Conservation (phyloP, 2,329 filamentous ascomycete genomes). For the Aspergillus sp. region DNA sequence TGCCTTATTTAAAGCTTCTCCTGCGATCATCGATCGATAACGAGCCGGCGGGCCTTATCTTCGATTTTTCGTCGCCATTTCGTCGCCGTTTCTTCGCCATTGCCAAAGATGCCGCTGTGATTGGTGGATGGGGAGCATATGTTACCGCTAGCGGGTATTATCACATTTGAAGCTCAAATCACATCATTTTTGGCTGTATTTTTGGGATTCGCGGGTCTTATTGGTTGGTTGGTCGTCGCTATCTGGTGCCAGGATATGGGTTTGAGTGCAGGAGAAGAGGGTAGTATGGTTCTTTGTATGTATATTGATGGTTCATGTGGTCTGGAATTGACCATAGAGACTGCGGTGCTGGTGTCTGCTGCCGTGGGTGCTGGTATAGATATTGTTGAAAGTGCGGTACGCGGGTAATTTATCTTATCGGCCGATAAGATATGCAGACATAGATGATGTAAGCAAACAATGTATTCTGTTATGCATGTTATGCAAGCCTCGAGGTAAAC, state of each 20-base stretch:
- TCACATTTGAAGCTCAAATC: conserved; percentile 2
- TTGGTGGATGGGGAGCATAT: not conserved
- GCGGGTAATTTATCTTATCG: not conserved
- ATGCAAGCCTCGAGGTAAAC: not conserved
- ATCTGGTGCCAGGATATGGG: not conserved
- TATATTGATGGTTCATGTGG: too few species aligned
- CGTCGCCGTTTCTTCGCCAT: not conserved
- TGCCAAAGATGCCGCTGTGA: not conserved
- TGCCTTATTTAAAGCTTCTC: not conserved
- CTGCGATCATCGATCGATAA: not conserved
- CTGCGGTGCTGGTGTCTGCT: not conserved
- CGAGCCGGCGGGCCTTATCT: not conserved
- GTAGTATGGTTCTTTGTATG: too few species aligned
- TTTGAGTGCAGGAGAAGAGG: not conserved
- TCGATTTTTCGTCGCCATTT: too few species aligned
- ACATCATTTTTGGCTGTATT: conserved; percentile 3
- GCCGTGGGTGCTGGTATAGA: not conserved
- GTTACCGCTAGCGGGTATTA: conserved; percentile 2
- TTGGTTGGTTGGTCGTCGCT: not conserved
- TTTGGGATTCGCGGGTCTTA: not conserved
- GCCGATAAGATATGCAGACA: conserved; percentile 1
- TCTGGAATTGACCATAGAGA: too few species aligned
- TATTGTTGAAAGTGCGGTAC: not conserved
- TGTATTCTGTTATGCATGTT: not conserved
- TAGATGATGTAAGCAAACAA: not conserved